Conservation (phyloP, 2,329 filamentous ascomycete species). For the Alternaria sp. region DNA sequence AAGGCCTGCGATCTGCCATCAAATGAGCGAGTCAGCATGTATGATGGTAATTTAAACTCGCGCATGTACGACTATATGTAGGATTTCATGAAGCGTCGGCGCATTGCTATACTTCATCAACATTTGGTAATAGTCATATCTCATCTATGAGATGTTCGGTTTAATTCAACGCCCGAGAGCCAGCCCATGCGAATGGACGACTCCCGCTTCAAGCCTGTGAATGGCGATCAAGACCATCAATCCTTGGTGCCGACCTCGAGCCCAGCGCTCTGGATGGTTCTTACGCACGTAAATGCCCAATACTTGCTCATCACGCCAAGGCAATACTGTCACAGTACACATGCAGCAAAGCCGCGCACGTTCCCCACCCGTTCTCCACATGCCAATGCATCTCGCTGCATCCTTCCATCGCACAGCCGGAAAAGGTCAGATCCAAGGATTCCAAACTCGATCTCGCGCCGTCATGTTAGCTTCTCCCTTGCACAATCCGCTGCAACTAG, state of each 20-base stretch:
- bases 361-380: not conserved
- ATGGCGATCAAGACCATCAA: not conserved
- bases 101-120: not conserved
- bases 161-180: not conserved
- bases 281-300: not conserved
- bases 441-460: not conserved
- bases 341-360: not conserved
- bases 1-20: constrained; percentile 63
- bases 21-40: constrained; percentile 11
- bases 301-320: not conserved
- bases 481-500: not conserved
- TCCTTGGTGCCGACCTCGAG: not conserved
- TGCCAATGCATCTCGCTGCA: not conserved
- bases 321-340: not conserved
- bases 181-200: not conserved
- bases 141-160: not conserved
- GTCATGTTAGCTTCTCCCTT: not conserved
- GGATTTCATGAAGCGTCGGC: not conserved
- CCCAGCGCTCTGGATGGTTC: not conserved
- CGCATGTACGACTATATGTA: not conserved
- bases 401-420: not conserved
- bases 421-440: not conserved
- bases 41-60: not conserved
- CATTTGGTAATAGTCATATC: not conserved
- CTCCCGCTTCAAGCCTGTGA: not conserved